These are phyloP conservation scores for Malus asiatica DNA, from an alignment of 306 rosid genomes.

Conservation along the genomic window DNA sequence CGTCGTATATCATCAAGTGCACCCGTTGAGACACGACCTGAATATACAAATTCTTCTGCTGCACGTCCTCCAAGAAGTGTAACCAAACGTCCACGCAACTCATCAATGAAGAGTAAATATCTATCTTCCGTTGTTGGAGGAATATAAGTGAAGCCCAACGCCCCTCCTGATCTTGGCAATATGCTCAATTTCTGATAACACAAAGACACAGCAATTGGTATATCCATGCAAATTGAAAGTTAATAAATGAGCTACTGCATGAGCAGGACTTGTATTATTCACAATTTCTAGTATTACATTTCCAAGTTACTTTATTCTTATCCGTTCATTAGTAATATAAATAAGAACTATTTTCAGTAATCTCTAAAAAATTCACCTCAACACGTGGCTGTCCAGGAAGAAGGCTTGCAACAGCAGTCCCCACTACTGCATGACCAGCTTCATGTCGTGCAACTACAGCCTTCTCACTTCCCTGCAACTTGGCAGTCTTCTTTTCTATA, in stretches of 20 bases:
- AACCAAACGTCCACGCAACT: slow-evolving; percentile 88
- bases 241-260: neutral
- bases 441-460: slow-evolving; percentile 98
- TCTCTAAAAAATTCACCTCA: slow-evolving; percentile 47
- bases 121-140: slow-evolving; percentile 94
- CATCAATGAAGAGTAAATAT: slow-evolving; percentile 94
- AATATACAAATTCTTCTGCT: slow-evolving; percentile 92
- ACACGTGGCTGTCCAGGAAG: slow-evolving; percentile 93
- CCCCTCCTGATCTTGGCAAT: slow-evolving; percentile 95
- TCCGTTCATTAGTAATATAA: neutral
- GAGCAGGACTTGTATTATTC: neutral
- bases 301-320: neutral
- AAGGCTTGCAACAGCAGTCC: slow-evolving; percentile 94
- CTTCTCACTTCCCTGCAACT: slow-evolving; percentile 85
- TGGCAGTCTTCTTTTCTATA: slow-evolving; percentile 92
- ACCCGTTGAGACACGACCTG: slow-evolving; percentile 96
- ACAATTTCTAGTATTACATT: neutral
- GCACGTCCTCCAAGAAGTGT: slow-evolving; percentile 99
- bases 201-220: neutral
- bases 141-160: slow-evolving; percentile 86
- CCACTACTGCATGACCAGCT: slow-evolving; percentile 98
- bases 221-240: neutral
- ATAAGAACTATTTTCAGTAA: neutral
- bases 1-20: slow-evolving; percentile 95
- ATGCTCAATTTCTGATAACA: slow-evolving; percentile 87